Evolutionary conservation across 345 rosid species (phyloP), one percentile per base, ranked within the genome.

Genomic region (Jatropha curcas): DNA sequence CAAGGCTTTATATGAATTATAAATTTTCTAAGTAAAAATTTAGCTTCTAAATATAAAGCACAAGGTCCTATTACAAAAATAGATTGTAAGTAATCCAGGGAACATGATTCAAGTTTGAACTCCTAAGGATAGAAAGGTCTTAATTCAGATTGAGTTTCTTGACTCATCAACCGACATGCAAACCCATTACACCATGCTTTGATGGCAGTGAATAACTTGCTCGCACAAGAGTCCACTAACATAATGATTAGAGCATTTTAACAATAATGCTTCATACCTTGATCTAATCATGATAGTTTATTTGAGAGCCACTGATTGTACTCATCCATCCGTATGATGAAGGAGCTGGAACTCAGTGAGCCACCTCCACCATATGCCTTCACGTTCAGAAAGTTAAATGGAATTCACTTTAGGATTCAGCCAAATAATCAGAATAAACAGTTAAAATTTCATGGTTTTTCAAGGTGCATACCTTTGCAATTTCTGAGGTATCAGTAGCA

Each of bases 351-450:
- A 71, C 82, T 60, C 4, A 74, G 80, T 25, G 84, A 70, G 73
- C 97, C 93, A 64, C 98, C 97, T 71, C 95, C 98, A 24, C 95
- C 98, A 76, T 92, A 92, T 60, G 91, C 98, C 97, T 92, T 81
- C 82, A 80, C 34, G 64, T 70, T 80, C 14, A 45, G 45, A 66
- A 51, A 62, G 55, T 3, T 19, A 60, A 74, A 66, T 58, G 31
- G 10, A 43, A 65, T 65, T 43, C 7, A 37, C 63, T 73, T n/a
- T n/a, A 39, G 28, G 10, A 27, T 24, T 20, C 33, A 27, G 45
- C 28, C 46, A 46, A 17, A 65, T 39, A 43, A 31, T 46, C 43
- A 43, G 56, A 28, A 13, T 1, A 43, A 39, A 22, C 10, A 50
- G 12, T 10, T 58, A 37, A 14, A 30, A 41, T 30, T 30, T 51